Percentiles rank a stretch among this genome's conserved stretches.
Evolutionary conservation across 371 early-diverging fungal genomes (phyloP).

Genomic region (Mortierella sp.): DNA sequence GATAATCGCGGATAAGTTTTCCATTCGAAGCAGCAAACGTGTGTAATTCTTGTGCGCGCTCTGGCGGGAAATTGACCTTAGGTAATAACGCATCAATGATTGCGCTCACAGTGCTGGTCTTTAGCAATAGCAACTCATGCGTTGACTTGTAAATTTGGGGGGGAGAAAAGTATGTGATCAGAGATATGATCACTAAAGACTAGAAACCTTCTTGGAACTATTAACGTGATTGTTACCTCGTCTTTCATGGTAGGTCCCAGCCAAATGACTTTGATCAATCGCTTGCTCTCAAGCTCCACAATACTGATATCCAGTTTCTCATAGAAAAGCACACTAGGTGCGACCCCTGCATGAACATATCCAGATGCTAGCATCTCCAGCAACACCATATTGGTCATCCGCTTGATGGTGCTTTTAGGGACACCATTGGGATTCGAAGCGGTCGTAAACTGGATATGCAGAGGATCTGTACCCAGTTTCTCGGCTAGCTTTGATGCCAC

Average conservation of each 20-base stretch:
- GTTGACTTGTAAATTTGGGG: conserved; percentile 28
- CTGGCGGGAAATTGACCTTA: conserved; percentile 60
- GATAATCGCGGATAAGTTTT: conserved; percentile 59
- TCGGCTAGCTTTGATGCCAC: conserved; percentile 68
- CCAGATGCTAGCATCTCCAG: conserved; percentile 70
- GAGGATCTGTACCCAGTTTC: conserved; percentile 69
- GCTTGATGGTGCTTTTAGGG: conserved; percentile 62
- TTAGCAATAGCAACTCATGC: conserved; percentile 69
- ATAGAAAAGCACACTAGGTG: conserved; percentile 69
- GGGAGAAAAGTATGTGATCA: conserved; percentile 9
- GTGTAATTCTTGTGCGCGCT: conserved; percentile 49
- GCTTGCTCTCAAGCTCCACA: conserved; percentile 86
- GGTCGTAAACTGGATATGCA: conserved; percentile 74
- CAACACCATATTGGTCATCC: conserved; percentile 64
- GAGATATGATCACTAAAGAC: background rate
- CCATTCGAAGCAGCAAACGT: conserved; percentile 60
- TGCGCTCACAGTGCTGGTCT: conserved; percentile 64
- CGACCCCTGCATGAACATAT: conserved; percentile 22
- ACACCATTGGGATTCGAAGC: conserved; percentile 54
- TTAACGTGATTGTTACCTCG: too few relatives aligned
- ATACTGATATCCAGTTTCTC: conserved; percentile 88
- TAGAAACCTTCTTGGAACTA: background rate
- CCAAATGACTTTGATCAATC: conserved; percentile 67
- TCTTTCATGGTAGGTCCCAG: conserved; percentile 66
- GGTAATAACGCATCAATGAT: conserved; percentile 69